Evolutionary conservation across 78 protist genomes (phyloP).

Genomic region (Monosiga brevicollis): DNA sequence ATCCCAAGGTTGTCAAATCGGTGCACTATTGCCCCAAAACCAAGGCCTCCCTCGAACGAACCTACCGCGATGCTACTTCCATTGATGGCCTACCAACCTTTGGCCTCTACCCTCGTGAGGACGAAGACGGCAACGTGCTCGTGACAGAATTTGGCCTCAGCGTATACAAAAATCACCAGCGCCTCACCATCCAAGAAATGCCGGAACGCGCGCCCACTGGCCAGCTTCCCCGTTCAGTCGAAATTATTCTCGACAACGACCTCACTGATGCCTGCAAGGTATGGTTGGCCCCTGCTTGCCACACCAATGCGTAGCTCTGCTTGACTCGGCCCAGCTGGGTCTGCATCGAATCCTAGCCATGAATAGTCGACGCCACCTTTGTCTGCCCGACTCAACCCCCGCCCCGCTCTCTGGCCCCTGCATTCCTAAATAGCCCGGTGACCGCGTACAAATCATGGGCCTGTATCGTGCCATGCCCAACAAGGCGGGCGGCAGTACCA

Average conservation of each 20-base stretch:
- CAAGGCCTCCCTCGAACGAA: background rate
- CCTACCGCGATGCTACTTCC: conserved; percentile 72
- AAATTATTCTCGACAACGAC: conserved; percentile 74
- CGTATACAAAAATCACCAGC: conserved; percentile 80
- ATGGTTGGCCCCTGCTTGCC: background rate
- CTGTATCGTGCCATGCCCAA: conserved; percentile 52
- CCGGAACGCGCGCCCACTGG: conserved; percentile 99
- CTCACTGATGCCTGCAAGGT: conserved; percentile 91
- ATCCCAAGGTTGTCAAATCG: conserved; percentile 66
- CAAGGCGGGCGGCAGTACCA: background rate
- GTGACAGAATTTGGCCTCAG: conserved; percentile 92
- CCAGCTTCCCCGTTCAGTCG: conserved; percentile 92
- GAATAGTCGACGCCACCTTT: no score
- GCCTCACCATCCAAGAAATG: conserved; percentile 82
- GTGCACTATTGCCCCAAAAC: conserved; percentile 90
- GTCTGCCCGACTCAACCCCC: background rate
- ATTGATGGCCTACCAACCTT: background rate
- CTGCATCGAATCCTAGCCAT: no score
- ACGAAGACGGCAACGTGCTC: conserved; percentile 78
- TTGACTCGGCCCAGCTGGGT: no score
- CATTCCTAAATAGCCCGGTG: conserved; percentile 57
- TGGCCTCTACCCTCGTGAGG: conserved; percentile 12
- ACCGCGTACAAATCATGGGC: conserved; percentile 78
- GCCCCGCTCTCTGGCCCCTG: background rate
- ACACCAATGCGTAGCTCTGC: background rate